Base-by-base conservation (phyloP, 192 early-diverging fungal species). In the Neocallimastix lanati region DNA sequence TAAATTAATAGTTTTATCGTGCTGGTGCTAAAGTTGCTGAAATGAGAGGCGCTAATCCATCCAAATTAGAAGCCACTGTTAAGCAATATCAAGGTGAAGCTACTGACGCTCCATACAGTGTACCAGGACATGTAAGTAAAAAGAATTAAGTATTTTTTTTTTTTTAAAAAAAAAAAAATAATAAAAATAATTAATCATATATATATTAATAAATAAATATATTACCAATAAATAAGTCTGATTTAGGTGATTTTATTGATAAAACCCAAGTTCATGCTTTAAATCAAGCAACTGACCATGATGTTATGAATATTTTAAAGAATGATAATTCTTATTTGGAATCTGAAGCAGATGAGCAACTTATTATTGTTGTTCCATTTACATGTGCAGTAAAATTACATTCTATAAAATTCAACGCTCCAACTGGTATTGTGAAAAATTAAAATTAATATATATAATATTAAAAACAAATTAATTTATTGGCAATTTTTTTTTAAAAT, bases 341-440 rank as follows among this genome's bases (percentile, higher is more conserved):
- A 83, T 93, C 91, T 84, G 96, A 98, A 86, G 94, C 94, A 1
- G 96, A 98, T 83, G 96, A 97, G 87, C 96, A 98, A 81, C 84
- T 98, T 76, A 92, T 98, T 40, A 88, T 97, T 36, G 88, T 88
- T 29, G 85, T 98, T 77, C 89, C 92, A 28, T 98, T 98, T 82
- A 95, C 93, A 83, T 94, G 96, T 87, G 83, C 91, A 29, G 88
- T 93, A 36, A 93, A 93, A 82, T 28, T 93, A 76, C 91, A 92
- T 82, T 91, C 91, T 5, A 76, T 93, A 76, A 91, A 89, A 79
- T 85, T 93, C 76, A 81, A 86, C 15, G 83, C 86, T 14, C 86
- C 85, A 78, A 67, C 25, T 9, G 25, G 50, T 67, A n/a, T 33
- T 33, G 3, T 33, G 11, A 33, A 6, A 33, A 33, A 33, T 33